Base-by-base conservation (phyloP, 2,329 filamentous ascomycete species). In the Fusarium sp. region DNA sequence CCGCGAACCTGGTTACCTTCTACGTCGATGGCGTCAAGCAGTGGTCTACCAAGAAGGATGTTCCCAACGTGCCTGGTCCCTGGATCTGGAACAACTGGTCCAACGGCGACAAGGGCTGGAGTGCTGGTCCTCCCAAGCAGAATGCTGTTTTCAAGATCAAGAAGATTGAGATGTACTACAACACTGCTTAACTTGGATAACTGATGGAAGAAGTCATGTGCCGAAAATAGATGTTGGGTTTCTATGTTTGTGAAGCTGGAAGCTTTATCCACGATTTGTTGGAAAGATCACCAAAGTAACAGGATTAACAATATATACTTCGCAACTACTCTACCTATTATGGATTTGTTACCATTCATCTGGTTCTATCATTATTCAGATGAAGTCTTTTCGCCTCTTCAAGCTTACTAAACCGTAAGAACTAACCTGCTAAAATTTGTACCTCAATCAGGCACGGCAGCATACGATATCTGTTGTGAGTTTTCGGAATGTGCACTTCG, bases 61-160 rank as follows among this genome's bases (percentile, higher is more conserved):
- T 75, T 1, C 75, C 75, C 0, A 74, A 24, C 10, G 43, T 65
- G 0, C 30, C 69, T 26, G 75, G 75, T 0, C 62, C 73, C 13
- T 77, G 75, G 74, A 55, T 77, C 7, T 76, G 72, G 44, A 77
- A 77, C 48, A 77, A 77, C 62, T 77, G 75, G 75, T 71, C 75
- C 2, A 77, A 74, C 32, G 75, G 75, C 9, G 73, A 77, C 26
- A 60, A 65, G 30, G 71, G 71, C 9, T 77, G 75, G 75, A 75
- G 69, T 5, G 74, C 56, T 19, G 75, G 75, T 0, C 75, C 75
- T 7, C 75, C 75, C 1, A 52, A 65, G 8, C 17, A 60, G 28
- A 64, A 74, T 26, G 74, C 75, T 20, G 61, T 74, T 3, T 77
- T 77, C 20, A 77, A 71, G 64, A 74, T 76, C 5, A 72, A 56